Evolutionary conservation across 2,329 filamentous ascomycete genomes (phyloP).

Genomic region (Ceratocystis albifundus): DNA sequence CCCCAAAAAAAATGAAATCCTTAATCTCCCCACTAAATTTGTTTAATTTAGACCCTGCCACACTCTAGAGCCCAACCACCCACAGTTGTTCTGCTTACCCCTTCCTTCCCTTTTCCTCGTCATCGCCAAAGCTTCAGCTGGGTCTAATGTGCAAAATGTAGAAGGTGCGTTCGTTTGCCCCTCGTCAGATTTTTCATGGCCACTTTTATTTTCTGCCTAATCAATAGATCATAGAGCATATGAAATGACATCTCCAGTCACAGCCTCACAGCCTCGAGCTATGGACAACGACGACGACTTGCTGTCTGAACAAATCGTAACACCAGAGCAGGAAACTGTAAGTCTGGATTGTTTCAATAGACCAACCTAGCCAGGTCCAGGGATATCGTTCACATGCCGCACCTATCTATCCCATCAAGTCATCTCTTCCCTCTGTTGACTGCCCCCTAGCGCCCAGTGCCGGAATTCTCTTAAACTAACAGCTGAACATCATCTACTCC

Average conservation of each 20-base stretch:
- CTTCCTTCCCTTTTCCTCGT: constrained; percentile 1
- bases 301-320: constrained; percentile 33
- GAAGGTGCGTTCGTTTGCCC: background rate
- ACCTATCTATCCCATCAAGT: constrained; percentile 5
- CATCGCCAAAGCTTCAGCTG: background rate
- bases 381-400: background rate
- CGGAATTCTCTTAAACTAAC: too few relatives aligned
- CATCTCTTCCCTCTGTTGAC: background rate
- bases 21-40: constrained; percentile 1
- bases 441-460: too few relatives aligned
- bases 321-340: constrained; percentile 48
- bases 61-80: constrained; percentile 4
- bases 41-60: constrained; percentile 3
- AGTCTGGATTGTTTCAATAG: constrained; percentile 25
- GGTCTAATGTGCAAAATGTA: background rate
- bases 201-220: too few relatives aligned
- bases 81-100: background rate
- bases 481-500: background rate
- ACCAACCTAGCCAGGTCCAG: background rate
- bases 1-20: background rate
- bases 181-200: background rate
- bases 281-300: constrained; percentile 27
- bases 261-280: background rate
- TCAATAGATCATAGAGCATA: background rate
- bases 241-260: background rate